Conservation (phyloP, 345 rosid species). For the Bruguiera parviflora region DNA sequence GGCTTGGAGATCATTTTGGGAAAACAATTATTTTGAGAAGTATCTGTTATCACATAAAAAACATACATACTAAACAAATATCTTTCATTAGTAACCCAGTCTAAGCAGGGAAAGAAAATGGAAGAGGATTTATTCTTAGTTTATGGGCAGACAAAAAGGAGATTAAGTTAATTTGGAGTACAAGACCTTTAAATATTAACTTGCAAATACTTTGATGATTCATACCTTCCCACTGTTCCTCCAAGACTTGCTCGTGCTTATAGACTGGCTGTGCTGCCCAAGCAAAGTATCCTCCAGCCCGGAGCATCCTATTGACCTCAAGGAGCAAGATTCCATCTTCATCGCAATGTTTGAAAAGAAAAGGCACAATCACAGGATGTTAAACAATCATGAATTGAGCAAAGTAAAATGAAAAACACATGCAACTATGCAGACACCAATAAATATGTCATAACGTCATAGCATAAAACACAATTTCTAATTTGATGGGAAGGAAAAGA, state of each 20-base stretch:
- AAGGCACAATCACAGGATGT: slow-evolving; percentile 23
- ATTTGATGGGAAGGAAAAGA: not conserved
- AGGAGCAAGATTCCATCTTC: slow-evolving; percentile 93
- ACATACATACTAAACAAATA: not conserved
- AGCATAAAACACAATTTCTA: not conserved
- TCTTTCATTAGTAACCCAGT: no score
- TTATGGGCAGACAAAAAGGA: not conserved
- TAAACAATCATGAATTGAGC: not conserved
- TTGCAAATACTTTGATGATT: slow-evolving; percentile 1
- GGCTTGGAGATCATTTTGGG: not conserved
- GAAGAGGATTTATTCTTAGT: not conserved
- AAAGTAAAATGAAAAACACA: not conserved
- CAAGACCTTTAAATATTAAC: slow-evolving; percentile 4
- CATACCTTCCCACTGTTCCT: slow-evolving; percentile 97
- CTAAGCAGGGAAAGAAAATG: not conserved
- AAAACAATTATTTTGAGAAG: not conserved
- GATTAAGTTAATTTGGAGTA: not conserved
- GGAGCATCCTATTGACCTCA: slow-evolving; percentile 92
- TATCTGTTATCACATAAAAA: not conserved
- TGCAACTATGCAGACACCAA: not conserved
- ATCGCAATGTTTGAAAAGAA: slow-evolving; percentile 12
- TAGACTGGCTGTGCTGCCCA: slow-evolving; percentile 99
- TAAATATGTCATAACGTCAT: not conserved
- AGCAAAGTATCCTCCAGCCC: slow-evolving; percentile 93
- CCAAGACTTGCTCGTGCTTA: slow-evolving; percentile 74